These are phyloP conservation scores for Irpex sp. DNA, from an alignment of 1,284 basidiomycete species.

Conservation along the genomic window DNA sequence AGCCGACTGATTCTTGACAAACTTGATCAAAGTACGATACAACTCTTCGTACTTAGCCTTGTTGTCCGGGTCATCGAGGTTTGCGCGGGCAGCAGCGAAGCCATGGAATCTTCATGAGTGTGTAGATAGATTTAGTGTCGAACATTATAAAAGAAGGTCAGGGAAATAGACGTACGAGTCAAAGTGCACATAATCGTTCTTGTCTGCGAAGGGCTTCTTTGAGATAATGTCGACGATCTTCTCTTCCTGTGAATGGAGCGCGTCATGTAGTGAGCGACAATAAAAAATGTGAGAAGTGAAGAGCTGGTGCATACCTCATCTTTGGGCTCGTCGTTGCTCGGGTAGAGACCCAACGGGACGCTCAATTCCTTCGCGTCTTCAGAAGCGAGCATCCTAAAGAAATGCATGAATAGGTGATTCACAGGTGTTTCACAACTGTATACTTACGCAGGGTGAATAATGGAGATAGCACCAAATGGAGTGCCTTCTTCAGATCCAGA, in stretches of 20 bases:
- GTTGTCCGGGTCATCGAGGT: conserved; percentile 62
- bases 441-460: conserved; percentile 54
- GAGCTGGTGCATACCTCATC: conserved; percentile 41
- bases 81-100: conserved; percentile 69
- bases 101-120: conserved; percentile 53
- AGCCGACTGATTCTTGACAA: conserved; percentile 34
- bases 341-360: conserved; percentile 58
- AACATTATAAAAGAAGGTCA: conserved; percentile 4
- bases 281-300: background rate
- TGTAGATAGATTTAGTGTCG: conserved; percentile 2
- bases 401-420: background rate
- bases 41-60: conserved; percentile 65
- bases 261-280: background rate
- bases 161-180: conserved; percentile 36
- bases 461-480: conserved; percentile 46
- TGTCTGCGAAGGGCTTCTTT: conserved; percentile 49
- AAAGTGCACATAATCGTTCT: conserved; percentile 56
- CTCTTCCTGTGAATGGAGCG: conserved; percentile 35
- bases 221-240: conserved; percentile 47
- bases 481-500: conserved; percentile 31
- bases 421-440: background rate
- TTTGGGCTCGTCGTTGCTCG: conserved; percentile 57
- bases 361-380: conserved; percentile 48
- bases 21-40: conserved; percentile 50
- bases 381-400: conserved; percentile 50